Evolutionary conservation across 2,329 filamentous ascomycete genomes (phyloP).

Genomic region (Beauveria sp.): DNA sequence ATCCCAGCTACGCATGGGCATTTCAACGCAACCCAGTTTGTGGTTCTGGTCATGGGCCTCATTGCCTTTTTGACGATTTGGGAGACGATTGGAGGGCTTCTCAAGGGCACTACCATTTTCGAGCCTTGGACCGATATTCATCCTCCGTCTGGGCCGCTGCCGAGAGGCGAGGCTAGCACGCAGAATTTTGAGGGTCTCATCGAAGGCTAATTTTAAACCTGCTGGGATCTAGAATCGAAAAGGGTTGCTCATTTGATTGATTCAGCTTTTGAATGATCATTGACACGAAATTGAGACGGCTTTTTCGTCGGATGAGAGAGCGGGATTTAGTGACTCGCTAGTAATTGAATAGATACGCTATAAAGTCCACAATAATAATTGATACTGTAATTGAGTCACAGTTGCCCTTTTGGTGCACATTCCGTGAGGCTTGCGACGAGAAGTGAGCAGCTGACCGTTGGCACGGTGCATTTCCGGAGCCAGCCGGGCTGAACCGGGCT

Average conservation of each 20-base stretch:
- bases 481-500: constrained; percentile 1
- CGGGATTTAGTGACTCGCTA: background rate
- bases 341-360: background rate
- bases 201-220: background rate
- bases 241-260: background rate
- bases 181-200: constrained; percentile 13
- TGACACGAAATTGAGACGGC: background rate
- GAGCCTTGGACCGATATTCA: constrained; percentile 26
- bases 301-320: background rate
- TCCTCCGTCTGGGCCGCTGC: constrained; percentile 17
- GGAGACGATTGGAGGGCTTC: constrained; percentile 33
- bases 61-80: constrained; percentile 35
- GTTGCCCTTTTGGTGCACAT: background rate
- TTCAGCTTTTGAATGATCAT: too few species aligned
- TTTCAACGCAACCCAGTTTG: constrained; percentile 26
- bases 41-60: constrained; percentile 35
- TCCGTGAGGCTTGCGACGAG: background rate
- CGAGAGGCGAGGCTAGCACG: constrained; percentile 12
- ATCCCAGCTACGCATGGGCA: constrained; percentile 28
- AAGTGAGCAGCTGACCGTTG: background rate
- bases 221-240: background rate
- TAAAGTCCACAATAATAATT: background rate
- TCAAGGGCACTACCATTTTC: constrained; percentile 23
- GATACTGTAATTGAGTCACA: constrained; percentile 4
- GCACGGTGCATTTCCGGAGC: background rate